Conservation (phyloP, 768 basidiomycete species). For the Russula abietina region DNA sequence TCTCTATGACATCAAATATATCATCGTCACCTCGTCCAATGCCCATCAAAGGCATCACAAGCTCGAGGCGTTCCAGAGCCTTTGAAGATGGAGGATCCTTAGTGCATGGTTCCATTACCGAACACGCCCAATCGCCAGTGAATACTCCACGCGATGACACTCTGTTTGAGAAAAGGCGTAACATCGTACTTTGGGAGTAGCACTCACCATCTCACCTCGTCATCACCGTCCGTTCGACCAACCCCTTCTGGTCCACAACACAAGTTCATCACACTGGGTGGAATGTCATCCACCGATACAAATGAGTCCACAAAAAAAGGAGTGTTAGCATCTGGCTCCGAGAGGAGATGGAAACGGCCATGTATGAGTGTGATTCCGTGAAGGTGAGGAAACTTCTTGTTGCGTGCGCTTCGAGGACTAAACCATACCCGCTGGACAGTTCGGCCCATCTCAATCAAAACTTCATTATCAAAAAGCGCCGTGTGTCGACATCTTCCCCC, state of each 20-base stretch:
- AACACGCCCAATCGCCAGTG: conserved; percentile 51
- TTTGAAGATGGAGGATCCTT: conserved; percentile 52
- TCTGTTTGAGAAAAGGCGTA: conserved; percentile 48
- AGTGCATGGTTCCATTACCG: conserved; percentile 41
- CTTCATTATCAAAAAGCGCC: no score
- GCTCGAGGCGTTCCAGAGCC: conserved; percentile 38
- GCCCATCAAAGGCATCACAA: conserved; percentile 31
- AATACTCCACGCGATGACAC: conserved; percentile 65
- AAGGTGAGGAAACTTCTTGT: no score
- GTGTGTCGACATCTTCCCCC: no score
- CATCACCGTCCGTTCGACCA: conserved; percentile 43
- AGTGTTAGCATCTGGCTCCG: no score
- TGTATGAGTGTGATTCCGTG: no score
- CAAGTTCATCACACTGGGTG: no score
- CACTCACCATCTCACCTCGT: conserved; percentile 34
- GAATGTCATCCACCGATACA: no score
- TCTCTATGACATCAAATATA: background rate
- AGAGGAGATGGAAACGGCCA: no score
- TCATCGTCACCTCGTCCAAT: conserved; percentile 40
- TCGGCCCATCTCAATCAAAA: no score
- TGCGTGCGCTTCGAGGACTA: no score
- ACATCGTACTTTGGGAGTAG: conserved; percentile 38
- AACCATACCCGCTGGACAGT: no score
- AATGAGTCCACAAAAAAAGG: no score
- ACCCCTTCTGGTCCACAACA: conserved; percentile 71